Conservation (phyloP, 495 filamentous ascomycete species). For the Bombardia bombarda region DNA sequence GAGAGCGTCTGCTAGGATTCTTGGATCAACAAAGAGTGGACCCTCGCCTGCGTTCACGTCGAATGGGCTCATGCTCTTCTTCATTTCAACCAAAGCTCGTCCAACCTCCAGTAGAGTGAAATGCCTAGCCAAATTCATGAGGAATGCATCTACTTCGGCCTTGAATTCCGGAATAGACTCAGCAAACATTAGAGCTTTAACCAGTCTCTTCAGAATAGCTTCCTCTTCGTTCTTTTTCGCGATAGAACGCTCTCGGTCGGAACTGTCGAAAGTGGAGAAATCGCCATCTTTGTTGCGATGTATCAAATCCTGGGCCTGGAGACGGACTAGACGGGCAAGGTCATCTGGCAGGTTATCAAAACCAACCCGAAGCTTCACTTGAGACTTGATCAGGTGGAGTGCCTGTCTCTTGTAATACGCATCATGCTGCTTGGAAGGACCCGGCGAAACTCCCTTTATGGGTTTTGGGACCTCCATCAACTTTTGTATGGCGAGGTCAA, state of each 20-base stretch:
- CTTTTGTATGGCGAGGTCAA: conserved; percentile 82
- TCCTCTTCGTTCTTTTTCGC: conserved; percentile 82
- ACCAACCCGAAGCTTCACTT: conserved; percentile 84
- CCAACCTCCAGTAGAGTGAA: conserved; percentile 90
- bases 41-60: conserved; percentile 81
- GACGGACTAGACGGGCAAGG: conserved; percentile 69
- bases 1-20: conserved; percentile 81
- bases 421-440: conserved; percentile 57
- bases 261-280: conserved; percentile 55
- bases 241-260: conserved; percentile 73
- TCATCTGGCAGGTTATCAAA: conserved; percentile 85
- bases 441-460: conserved; percentile 20
- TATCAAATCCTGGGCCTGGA: conserved; percentile 81
- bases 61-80: conserved; percentile 65
- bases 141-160: conserved; percentile 59
- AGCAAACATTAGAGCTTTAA: conserved; percentile 84
- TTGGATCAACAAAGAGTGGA: conserved; percentile 71
- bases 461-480: conserved; percentile 69
- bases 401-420: conserved; percentile 89
- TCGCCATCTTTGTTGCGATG: conserved; percentile 56
- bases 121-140: conserved; percentile 76
- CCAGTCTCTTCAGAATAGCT: conserved; percentile 66
- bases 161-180: conserved; percentile 74
- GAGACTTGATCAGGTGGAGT: conserved; percentile 72
- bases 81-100: conserved; percentile 63